Evolutionary conservation across 768 basidiomycete genomes (phyloP), one percentile per base, ranked within the genome.

Genomic region (Phylloporus arenicola): DNA sequence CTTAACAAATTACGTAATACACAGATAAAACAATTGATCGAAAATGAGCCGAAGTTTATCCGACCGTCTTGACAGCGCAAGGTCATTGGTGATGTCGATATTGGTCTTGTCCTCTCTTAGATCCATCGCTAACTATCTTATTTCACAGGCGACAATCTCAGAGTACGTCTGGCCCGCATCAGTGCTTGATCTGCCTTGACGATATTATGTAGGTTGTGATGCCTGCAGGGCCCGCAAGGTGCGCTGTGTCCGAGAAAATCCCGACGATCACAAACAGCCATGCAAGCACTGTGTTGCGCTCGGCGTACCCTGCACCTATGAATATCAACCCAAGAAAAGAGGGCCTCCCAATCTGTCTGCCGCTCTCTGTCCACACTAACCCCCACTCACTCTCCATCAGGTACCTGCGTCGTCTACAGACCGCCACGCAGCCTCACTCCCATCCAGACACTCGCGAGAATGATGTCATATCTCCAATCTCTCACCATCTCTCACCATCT

Each of bases 251-350:
- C 75, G 85, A 54, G 90, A 92, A 62, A 84, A 84, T 57, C 79
- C 83, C 22, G 86, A 88, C 55, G 86, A 88, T 62, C 73, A 79
- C 10, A 86, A 84, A 67, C 82, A 82, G 56, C 76, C 85, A 8
- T 92, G 90, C 85, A 92, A 88, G 64, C 90, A 92, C 63, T 93
- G 90, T 65, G 75, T 86, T 57, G 78, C 85, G 1, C 80, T 93
- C 44, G 85, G 82, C 17, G 86, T 92, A 43, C 79, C 83, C 6
- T 93, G 92, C 67, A 92, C 88, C 1, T 95, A 93, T 58, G 87
- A 91, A 63, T 94, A 94, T 65, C 87, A 89, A 64, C 92, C 92
- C 17, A 92, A 92, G 75, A 94, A 94, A 69, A 75, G 92, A 49
- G 92, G 92, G 0, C 92, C 92, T 3, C 92, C 92, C 2, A 94